Percentiles rank a stretch among this genome's conserved stretches.
These are phyloP conservation scores for Kluyveromyces nonfermentans DNA, from an alignment of 805 yeast species.

Conservation along the genomic window DNA sequence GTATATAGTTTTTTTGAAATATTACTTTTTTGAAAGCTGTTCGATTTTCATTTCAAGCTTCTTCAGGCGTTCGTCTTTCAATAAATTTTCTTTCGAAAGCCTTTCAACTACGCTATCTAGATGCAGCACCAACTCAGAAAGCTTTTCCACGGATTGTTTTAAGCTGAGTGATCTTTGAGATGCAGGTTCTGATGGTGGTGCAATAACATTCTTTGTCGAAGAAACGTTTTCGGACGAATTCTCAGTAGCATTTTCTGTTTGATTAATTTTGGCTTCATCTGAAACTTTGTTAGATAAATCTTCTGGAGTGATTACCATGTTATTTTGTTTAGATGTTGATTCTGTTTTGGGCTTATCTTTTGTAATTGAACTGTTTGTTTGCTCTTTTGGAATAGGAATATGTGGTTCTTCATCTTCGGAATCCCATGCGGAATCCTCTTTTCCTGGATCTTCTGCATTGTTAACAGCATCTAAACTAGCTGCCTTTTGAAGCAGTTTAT, in stretches of 20 bases:
- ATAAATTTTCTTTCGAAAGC: slow-evolving; percentile 45
- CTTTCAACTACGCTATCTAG: slow-evolving; percentile 48
- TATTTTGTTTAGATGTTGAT: slow-evolving; percentile 10
- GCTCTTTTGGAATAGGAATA: slow-evolving; percentile 1
- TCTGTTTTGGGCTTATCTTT: slow-evolving; percentile 19
- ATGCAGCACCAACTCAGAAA: slow-evolving; percentile 46
- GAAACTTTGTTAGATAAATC: neutral
- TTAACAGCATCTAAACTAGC: slow-evolving; percentile 22
- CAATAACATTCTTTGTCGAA: neutral
- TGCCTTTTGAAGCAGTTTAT: slow-evolving; percentile 23
- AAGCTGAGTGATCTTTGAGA: slow-evolving; percentile 48
- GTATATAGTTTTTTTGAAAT: neutral
- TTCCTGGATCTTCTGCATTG: slow-evolving; percentile 29
- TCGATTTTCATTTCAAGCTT: slow-evolving; percentile 55
- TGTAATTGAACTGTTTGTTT: neutral
- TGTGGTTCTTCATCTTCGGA: slow-evolving; percentile 23
- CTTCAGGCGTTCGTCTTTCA: slow-evolving; percentile 54
- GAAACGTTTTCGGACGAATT: slow-evolving; percentile 3
- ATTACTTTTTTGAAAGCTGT: slow-evolving; percentile 34
- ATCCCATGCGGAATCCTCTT: slow-evolving; percentile 26
- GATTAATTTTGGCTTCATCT: neutral
- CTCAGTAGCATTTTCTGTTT: neutral
- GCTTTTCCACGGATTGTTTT: slow-evolving; percentile 61
- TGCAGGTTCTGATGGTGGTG: slow-evolving; percentile 5
- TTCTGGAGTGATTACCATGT: slow-evolving; percentile 10